Base-by-base conservation (phyloP, 2,329 filamentous ascomycete genomes). In the Scedosporium aurantiacum region DNA sequence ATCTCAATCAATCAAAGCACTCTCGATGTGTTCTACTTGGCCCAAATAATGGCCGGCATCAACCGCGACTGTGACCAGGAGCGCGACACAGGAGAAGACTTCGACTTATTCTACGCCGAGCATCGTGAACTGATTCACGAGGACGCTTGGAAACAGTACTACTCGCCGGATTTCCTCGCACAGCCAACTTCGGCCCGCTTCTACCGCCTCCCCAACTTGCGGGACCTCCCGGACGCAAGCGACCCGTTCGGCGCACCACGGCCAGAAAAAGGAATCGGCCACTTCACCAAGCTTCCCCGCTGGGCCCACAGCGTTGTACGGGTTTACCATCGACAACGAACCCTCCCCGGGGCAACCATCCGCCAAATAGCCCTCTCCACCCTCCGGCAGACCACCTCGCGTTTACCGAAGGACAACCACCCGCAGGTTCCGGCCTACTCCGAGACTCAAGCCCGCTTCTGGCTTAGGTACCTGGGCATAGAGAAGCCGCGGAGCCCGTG, bases 141-240 rank as follows among this genome's bases (percentile, higher is more conserved):
- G 21, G 43, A 47, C 43, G 43, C 43, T 18, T 47, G 43, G 43
- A 47, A 47, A 21, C 6, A 18, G 21, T 47, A 47, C 43, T 47
- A 47, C 21, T 47, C 43, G 14, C 43, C 21, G 16, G 43, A 8
- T 47, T 47, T 47, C 21, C 43, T 47, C 2, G 16, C 12, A 10
- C 32, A 37, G 32, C 32, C 54, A n/a, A 55, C 18, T 14, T 63
- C 63, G 25, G 40, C 54, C 37, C 62, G 54, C 12, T 64, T 64
- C 43, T 63, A 63, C 27, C 63, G 60, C 23, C 63, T 64, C 5
- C 63, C 63, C 57, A 52, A 64, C 57, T 27, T 63, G 43, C 43
- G 47, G 59, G 62, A 63, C n/a, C 60, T 64, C 3, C 57, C 62
- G 5, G 62, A 64, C 57, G 60, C 62, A 12, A 60, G 62, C 45